Evolutionary conservation across 2,329 filamentous ascomycete species (phyloP), one percentile per base, ranked within the genome.

Genomic region (Reticulascus tulasneorum): DNA sequence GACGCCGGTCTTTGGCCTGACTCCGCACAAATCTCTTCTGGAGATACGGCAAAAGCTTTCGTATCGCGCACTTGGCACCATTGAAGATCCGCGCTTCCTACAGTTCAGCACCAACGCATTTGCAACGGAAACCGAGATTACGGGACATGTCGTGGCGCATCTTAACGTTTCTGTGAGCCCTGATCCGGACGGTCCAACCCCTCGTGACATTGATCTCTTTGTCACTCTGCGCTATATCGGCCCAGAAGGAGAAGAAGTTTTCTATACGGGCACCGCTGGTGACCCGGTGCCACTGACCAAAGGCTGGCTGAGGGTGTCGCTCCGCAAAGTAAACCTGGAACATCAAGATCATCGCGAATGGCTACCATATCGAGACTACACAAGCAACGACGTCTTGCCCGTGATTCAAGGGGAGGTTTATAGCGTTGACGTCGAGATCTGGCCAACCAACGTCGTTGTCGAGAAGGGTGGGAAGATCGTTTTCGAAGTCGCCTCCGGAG

Each of bases 251-350:
- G 64, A 71, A 9, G 78, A 83, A 45, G 63, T 84, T 4, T 69
- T 69, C 46, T 84, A 83, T 54, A 84, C 79, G 0, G 79, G 79
- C 22, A 82, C 80, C 3, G 75, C 76, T 0, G 79, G 80, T 10
- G 79, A 83, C 41, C 71, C 75, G 0, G 68, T 83, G 0, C 79
- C 79, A 0, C 60, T 83, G 0, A 67, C 70, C 34, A 84, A 83
- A 54, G 79, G 79, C 16, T 84, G 78, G 78, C 68, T 83, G 9
- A 69, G 78, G 2, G 67, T 72, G 9, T 73, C 66, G 22, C 56
- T 79, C 13, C 71, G 79, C 15, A 77, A 75, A 49, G 66, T 72
- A 4, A 65, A 77, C 40, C 48, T 59, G 1, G 48, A 67, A 6
- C 62, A 79, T 47, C 66, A 66, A 1, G 70, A 67, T 43, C 67